These are phyloP conservation scores for Flaveria bidentis DNA, from an alignment of 129 eudicot genomes.

Conservation along the genomic window DNA sequence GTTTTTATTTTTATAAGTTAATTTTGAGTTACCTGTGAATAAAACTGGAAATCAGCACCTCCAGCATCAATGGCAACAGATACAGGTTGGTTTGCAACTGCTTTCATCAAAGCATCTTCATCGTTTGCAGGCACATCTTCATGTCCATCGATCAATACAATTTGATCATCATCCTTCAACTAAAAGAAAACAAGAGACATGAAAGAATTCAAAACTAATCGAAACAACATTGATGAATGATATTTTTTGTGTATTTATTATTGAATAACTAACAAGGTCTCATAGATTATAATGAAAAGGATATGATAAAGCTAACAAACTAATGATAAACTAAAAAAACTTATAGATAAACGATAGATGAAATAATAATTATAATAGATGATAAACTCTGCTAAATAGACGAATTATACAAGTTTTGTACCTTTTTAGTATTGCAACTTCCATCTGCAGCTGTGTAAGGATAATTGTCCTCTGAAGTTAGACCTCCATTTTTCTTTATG, in stretches of 20 bases:
- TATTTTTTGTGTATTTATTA: too few relatives aligned
- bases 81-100: slow-evolving; percentile 68
- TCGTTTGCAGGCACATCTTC: slow-evolving; percentile 54
- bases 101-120: slow-evolving; percentile 62
- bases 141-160: slow-evolving; percentile 60
- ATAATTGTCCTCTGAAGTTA: slow-evolving; percentile 60
- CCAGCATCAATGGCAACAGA: slow-evolving; percentile 71
- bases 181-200: not conserved
- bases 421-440: slow-evolving; percentile 53
- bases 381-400: not conserved
- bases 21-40: slow-evolving; percentile 50
- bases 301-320: too few relatives aligned
- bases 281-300: too few relatives aligned
- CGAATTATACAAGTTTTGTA: slow-evolving; percentile 12
- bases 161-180: slow-evolving; percentile 42
- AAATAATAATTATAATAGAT: too few relatives aligned
- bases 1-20: too few relatives aligned
- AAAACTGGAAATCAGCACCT: slow-evolving; percentile 66
- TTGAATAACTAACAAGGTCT: too few relatives aligned
- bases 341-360: too few relatives aligned
- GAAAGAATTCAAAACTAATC: too few relatives aligned
- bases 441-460: slow-evolving; percentile 67
- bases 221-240: too few relatives aligned
- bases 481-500: slow-evolving; percentile 59
- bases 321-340: too few relatives aligned